These are phyloP conservation scores for Cymbopogon flexuosus DNA, from an alignment of 202 grass and related monocot genomes.

Conservation along the genomic window DNA sequence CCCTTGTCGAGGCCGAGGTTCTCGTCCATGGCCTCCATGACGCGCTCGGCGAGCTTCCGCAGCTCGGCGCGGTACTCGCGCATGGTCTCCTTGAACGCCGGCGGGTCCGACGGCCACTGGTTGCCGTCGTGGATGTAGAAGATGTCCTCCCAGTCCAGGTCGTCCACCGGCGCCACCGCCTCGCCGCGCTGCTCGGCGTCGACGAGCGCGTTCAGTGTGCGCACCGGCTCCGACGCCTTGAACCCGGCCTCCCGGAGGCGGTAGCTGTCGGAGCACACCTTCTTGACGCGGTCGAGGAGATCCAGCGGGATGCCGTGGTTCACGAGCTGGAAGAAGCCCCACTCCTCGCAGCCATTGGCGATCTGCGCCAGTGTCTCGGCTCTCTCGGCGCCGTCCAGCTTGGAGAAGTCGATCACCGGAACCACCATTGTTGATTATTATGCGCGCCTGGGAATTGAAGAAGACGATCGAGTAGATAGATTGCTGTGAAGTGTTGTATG, in stretches of 20 bases:
- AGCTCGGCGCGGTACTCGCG: slow-evolving; percentile 66
- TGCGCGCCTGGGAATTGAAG: no score
- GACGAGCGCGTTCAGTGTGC: slow-evolving; percentile 39
- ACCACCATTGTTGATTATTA: slow-evolving; percentile 55
- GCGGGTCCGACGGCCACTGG: slow-evolving; percentile 64
- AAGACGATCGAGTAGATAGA: neutral
- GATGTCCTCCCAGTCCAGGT: slow-evolving; percentile 83
- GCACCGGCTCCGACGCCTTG: slow-evolving; percentile 46
- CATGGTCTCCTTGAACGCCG: slow-evolving; percentile 79
- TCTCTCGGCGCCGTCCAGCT: slow-evolving; percentile 55
- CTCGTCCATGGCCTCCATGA: slow-evolving; percentile 72
- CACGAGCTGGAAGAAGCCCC: slow-evolving; percentile 91
- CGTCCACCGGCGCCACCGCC: slow-evolving; percentile 34
- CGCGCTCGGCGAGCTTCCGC: slow-evolving; percentile 45
- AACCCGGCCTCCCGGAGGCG: slow-evolving; percentile 55
- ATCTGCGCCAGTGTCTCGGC: slow-evolving; percentile 50
- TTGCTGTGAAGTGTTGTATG: neutral
- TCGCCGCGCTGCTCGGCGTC: slow-evolving; percentile 34
- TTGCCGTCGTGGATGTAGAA: slow-evolving; percentile 65
- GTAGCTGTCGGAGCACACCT: slow-evolving; percentile 66
- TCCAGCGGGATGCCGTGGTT: slow-evolving; percentile 78
- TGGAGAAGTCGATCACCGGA: slow-evolving; percentile 80
- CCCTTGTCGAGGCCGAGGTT: slow-evolving; percentile 53
- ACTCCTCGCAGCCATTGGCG: slow-evolving; percentile 61
- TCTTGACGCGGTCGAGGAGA: slow-evolving; percentile 75